These are phyloP conservation scores for Lizonia empirigonia DNA, from an alignment of 2,329 filamentous ascomycete species.

Conservation along the genomic window DNA sequence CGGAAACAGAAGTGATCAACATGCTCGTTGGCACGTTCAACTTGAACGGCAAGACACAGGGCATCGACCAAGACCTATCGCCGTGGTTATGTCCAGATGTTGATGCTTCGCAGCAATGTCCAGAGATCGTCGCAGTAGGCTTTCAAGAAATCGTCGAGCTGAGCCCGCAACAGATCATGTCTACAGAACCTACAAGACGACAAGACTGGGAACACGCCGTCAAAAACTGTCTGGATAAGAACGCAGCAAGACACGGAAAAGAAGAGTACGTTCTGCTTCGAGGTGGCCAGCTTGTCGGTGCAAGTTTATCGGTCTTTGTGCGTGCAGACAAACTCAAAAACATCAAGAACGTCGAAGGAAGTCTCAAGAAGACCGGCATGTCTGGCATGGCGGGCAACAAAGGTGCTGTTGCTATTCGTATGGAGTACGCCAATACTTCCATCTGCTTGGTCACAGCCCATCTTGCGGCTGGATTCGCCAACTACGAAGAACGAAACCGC, in stretches of 20 bases:
- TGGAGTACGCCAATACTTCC: slow-evolving; percentile 91
- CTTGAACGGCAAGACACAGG: slow-evolving; percentile 83
- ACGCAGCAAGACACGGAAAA: slow-evolving; percentile 67
- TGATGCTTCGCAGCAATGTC: slow-evolving; percentile 63
- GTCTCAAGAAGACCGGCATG: slow-evolving; percentile 92
- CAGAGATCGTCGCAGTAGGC: slow-evolving; percentile 86
- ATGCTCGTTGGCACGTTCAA: slow-evolving; percentile 94
- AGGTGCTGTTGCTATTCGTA: slow-evolving; percentile 92
- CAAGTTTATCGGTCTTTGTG: slow-evolving; percentile 90
- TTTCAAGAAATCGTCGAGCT: slow-evolving; percentile 99
- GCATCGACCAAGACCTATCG: slow-evolving; percentile 78
- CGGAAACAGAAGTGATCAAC: slow-evolving; percentile 72
- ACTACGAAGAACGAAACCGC: slow-evolving; percentile 93
- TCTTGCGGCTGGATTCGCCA: slow-evolving; percentile 92
- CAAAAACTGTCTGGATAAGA: slow-evolving; percentile 73
- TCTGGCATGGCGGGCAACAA: slow-evolving; percentile 98
- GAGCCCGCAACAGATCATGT: slow-evolving; percentile 98
- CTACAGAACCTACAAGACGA: slow-evolving; percentile 86
- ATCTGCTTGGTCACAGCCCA: slow-evolving; percentile 97
- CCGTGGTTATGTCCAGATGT: slow-evolving; percentile 80
- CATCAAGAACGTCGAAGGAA: slow-evolving; percentile 97
- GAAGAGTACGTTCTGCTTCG: slow-evolving; percentile 87
- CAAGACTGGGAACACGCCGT: slow-evolving; percentile 87
- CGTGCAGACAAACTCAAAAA: slow-evolving; percentile 74
- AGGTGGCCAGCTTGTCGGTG: slow-evolving; percentile 92